Conservation (phyloP, 352 stramenopile species). For the Pythium brachiatum region DNA sequence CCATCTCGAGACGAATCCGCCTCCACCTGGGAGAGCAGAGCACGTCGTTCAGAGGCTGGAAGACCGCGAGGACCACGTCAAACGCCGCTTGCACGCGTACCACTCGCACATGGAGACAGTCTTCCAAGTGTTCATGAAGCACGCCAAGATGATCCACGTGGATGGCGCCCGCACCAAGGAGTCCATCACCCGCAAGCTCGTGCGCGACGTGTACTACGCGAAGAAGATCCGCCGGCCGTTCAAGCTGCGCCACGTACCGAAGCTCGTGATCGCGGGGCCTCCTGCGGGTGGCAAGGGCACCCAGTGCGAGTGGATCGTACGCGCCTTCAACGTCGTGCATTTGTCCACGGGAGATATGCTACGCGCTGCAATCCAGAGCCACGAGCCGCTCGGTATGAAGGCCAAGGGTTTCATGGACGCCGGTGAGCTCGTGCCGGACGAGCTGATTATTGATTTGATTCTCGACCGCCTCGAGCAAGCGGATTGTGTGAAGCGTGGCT, state of each 20-base stretch:
- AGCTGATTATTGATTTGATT: constrained; percentile 94
- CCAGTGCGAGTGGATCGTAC: constrained; percentile 93
- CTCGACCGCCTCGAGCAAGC: constrained; percentile 72
- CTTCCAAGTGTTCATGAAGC: constrained; percentile 72
- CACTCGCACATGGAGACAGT: constrained; percentile 79
- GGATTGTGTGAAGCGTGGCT: constrained; percentile 72
- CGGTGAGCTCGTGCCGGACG: constrained; percentile 91
- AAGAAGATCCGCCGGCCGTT: constrained; percentile 43
- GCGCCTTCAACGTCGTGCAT: constrained; percentile 91
- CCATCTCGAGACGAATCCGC: constrained; percentile 74
- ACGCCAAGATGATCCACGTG: constrained; percentile 60
- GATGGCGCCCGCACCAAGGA: constrained; percentile 53
- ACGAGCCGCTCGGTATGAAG: constrained; percentile 54
- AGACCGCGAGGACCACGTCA: constrained; percentile 82
- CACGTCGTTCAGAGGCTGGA: constrained; percentile 71
- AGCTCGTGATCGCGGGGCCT: constrained; percentile 90
- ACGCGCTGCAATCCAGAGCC: constrained; percentile 78
- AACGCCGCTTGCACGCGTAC: constrained; percentile 74
- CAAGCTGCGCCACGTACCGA: constrained; percentile 41
- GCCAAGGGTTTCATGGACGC: constrained; percentile 92
- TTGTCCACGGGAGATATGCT: constrained; percentile 96
- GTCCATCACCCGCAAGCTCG: constrained; percentile 39
- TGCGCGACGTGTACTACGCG: constrained; percentile 49
- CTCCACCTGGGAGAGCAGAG: constrained; percentile 40
- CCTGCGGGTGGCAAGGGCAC: constrained; percentile 95